phyloP scores from a whole-genome alignment of 2,329 filamentous ascomycete genomes.

The Colletotrichum sp. region DNA sequence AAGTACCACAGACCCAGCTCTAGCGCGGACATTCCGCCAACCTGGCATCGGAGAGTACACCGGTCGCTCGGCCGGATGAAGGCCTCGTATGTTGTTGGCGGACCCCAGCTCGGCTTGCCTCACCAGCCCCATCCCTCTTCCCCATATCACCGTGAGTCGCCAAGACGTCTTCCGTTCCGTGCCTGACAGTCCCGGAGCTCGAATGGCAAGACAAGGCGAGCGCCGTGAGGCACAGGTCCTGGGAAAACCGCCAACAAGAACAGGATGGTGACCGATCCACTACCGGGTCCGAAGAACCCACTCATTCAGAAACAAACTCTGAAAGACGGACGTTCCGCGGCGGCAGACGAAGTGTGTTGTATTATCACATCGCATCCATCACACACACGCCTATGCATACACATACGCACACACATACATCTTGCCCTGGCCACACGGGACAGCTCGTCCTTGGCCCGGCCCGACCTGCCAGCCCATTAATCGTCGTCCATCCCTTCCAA shows the following conservation, averaged over 20 bases:
- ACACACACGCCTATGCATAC: not conserved
- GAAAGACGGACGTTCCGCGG: slow-evolving; percentile 4
- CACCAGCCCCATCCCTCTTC: not conserved
- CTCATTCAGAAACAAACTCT: slow-evolving; percentile 19
- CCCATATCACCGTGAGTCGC: not conserved
- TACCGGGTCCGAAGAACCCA: slow-evolving; percentile 7
- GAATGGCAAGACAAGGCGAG: not conserved
- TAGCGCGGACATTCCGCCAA: not conserved
- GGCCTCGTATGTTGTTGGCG: not conserved
- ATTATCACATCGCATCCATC: not conserved
- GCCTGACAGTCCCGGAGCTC: not conserved
- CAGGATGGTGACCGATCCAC: not conserved
- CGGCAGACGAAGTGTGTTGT: not conserved
- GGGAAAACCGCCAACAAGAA: not conserved
- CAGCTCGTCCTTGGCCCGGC: not conserved
- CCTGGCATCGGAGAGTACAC: slow-evolving; percentile 7
- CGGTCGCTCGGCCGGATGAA: not conserved
- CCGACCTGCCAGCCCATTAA: not conserved
- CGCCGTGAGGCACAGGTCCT: not conserved
- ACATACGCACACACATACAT: not conserved
- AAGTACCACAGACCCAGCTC: not conserved
- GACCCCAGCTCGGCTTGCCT: not conserved
- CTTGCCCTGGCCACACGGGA: not conserved
- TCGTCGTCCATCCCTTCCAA: not conserved
- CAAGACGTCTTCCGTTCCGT: not conserved